phyloP scores from a whole-genome alignment of 2,329 filamentous ascomycete species.

The Talaromyces sp. region DNA sequence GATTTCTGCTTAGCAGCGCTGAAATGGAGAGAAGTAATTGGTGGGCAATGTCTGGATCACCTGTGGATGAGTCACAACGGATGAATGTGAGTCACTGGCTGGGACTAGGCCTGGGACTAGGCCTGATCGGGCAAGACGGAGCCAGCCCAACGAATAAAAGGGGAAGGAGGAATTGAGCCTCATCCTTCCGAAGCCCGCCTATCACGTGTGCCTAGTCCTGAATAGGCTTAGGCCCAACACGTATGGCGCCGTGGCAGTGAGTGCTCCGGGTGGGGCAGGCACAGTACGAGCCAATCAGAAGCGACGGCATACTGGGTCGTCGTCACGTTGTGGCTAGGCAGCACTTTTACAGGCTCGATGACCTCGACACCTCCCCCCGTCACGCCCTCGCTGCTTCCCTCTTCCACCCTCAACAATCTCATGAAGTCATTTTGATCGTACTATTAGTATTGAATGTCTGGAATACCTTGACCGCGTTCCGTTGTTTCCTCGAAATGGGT shows the following conservation, averaged over 20 bases:
- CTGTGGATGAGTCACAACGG: slow-evolving; percentile 3
- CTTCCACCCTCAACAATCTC: not conserved
- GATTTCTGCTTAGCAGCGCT: not conserved
- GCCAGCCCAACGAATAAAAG: not conserved
- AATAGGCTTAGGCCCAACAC: not conserved
- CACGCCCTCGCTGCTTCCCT: not conserved
- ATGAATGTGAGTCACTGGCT: slow-evolving; percentile 8
- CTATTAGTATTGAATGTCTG: slow-evolving; percentile 3
- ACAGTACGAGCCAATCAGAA: not conserved
- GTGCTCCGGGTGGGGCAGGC: not conserved
- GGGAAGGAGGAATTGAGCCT: not conserved
- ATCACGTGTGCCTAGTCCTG: slow-evolving; percentile 2
- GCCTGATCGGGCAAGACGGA: not conserved
- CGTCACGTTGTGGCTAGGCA: slow-evolving; percentile 19
- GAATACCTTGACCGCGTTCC: not conserved
- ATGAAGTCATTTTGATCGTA: slow-evolving; percentile 3
- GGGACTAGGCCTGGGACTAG: not conserved
- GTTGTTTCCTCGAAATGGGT: slow-evolving; percentile 10
- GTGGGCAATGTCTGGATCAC: not conserved
- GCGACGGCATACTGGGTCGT: not conserved
- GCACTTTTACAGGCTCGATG: slow-evolving; percentile 18
- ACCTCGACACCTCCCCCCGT: slow-evolving; percentile 1
- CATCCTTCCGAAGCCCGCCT: slow-evolving; percentile 2
- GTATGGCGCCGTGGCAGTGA: slow-evolving; percentile 13
- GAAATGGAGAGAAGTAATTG: not conserved